Percentiles rank a stretch among this genome's conserved stretches.
Evolutionary conservation across 768 basidiomycete species (phyloP).

Genomic region (Psilocybe cubensis): DNA sequence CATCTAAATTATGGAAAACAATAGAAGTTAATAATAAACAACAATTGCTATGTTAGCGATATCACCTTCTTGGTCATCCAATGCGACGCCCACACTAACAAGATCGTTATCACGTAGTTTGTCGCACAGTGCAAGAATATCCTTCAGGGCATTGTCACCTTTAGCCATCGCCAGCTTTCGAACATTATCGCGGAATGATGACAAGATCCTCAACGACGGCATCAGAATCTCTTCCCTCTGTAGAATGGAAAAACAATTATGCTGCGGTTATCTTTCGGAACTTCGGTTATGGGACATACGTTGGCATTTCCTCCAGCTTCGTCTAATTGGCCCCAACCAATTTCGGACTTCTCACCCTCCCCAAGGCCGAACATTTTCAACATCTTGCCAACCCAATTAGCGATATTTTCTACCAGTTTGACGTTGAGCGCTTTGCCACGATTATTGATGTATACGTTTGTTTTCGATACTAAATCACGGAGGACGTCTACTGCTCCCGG

Average conservation of each 20-base stretch:
- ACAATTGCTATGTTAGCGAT: neutral
- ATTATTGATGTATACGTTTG: constrained; percentile 86
- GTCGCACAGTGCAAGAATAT: constrained; percentile 88
- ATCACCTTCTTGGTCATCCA: constrained; percentile 95
- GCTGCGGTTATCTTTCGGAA: constrained; percentile 8
- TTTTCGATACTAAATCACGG: constrained; percentile 79
- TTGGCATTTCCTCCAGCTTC: constrained; percentile 50
- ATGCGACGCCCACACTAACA: constrained; percentile 91
- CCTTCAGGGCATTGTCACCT: constrained; percentile 65
- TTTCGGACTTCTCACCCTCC: constrained; percentile 63
- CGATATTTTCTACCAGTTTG: constrained; percentile 62
- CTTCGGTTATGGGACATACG: constrained; percentile 36
- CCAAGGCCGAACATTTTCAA: constrained; percentile 81
- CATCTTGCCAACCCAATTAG: constrained; percentile 75
- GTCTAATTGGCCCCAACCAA: constrained; percentile 86
- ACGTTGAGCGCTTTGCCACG: constrained; percentile 64
- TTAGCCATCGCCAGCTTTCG: constrained; percentile 80
- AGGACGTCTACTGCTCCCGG: constrained; percentile 78
- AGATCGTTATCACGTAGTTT: constrained; percentile 88
- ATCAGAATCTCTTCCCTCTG: constrained; percentile 86
- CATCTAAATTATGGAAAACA: constrained; percentile 55
- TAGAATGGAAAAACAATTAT: neutral
- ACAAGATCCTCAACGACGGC: constrained; percentile 86
- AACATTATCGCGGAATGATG: constrained; percentile 90
- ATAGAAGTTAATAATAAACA: neutral